Evolutionary conservation across 805 yeast genomes (phyloP), one percentile per base, ranked within the genome.

Genomic region (Candida boidinii): DNA sequence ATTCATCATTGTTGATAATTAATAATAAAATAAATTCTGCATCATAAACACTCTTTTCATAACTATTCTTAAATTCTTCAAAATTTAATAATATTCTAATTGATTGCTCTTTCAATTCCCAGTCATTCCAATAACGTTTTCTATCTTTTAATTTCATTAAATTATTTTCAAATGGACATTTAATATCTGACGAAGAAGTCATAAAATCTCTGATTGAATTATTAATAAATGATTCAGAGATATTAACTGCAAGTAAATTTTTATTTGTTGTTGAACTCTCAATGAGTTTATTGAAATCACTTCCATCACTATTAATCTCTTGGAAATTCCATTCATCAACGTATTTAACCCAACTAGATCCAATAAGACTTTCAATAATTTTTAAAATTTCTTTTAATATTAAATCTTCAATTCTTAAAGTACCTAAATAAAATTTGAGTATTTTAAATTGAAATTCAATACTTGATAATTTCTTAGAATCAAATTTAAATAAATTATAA

Each of bases 291-390:
- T 19, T 19, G 21, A 14, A 10, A 12, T 36, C 33, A 11, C 8
- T 15, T 11, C 31, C 34, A 11, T 28, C 16, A 8, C 28, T 15
- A 2, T 33, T 35, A 6, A 32, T 38, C 8, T 66, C 64, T 27
- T 49, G 48, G 31, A 79, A 68, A 32, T 81, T 87, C 94, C 94
- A 83, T 28, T 68, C 60, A 22, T 64, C 57, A 5, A 82, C 75
- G 23, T 62, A 51, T 32, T 64, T 64, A n/a, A 80, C 62, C 94
- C 95, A 86, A 7, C 86, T 73, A 18, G 36, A 43, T 7, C 38
- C 43, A 6, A 65, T 45, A 4, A 56, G 54, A 0, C 71, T 46
- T 53, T 90, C 97, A 23, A 86, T 60, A 10, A 52, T 50, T 34
- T 65, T 62, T 28, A 90, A 49, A 2, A 83, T 56, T 4, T 58